Evolutionary conservation across 306 rosid species (phyloP).

Genomic region (Quercus variabilis): DNA sequence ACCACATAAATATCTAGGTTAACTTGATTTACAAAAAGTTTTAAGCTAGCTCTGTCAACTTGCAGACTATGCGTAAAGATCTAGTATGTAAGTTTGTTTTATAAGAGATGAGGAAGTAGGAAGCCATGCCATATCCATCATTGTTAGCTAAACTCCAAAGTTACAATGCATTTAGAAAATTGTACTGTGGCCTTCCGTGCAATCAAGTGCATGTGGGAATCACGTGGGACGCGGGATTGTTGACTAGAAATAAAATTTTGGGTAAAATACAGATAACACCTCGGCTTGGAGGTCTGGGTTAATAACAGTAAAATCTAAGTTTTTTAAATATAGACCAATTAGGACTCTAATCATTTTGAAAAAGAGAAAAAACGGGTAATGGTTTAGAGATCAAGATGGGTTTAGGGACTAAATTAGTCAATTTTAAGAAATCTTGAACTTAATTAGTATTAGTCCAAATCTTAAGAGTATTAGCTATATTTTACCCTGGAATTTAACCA

Average conservation of each 20-base stretch:
- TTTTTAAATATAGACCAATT: too few relatives aligned
- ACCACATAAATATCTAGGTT: constrained; percentile 12
- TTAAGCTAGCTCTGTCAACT: constrained; percentile 28
- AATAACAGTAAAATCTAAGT: too few relatives aligned
- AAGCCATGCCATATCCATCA: constrained; percentile 5
- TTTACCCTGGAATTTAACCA: too few relatives aligned
- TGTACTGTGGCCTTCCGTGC: constrained; percentile 7
- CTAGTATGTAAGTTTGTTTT: constrained; percentile 15
- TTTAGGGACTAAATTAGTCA: too few relatives aligned
- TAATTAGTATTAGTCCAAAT: too few relatives aligned
- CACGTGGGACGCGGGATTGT: not conserved
- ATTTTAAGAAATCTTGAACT: accelerated
- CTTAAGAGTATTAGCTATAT: too few relatives aligned
- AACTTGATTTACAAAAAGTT: constrained; percentile 28
- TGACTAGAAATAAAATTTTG: too few relatives aligned
- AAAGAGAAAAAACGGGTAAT: too few relatives aligned
- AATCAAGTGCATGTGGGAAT: not conserved
- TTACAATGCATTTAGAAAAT: not conserved
- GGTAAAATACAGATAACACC: too few relatives aligned
- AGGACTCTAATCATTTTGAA: too few relatives aligned
- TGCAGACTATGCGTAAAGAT: constrained; percentile 41
- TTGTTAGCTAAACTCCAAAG: constrained; percentile 17
- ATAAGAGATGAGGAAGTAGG: not conserved
- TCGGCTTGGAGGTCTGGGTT: too few relatives aligned
- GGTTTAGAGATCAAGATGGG: too few relatives aligned